These are phyloP conservation scores for Dryas alaskensis DNA, from an alignment of 306 rosid genomes.

Conservation along the genomic window DNA sequence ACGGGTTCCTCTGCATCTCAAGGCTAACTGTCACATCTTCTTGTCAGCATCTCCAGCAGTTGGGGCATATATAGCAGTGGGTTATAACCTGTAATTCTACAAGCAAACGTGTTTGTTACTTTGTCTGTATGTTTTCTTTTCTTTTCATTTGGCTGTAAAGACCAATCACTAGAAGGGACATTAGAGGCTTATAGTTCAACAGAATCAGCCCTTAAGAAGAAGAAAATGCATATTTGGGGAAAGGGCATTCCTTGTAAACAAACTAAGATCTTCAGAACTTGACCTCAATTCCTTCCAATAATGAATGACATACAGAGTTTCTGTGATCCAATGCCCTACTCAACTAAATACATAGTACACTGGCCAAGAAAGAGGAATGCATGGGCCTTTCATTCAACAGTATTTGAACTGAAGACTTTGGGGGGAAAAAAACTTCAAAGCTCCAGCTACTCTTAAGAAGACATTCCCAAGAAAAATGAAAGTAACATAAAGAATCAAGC, in stretches of 20 bases:
- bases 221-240: neutral
- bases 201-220: neutral
- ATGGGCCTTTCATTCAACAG: neutral
- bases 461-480: too few species aligned
- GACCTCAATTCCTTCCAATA: neutral
- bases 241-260: neutral
- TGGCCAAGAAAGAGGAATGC: neutral
- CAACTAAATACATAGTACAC: neutral
- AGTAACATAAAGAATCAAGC: too few species aligned
- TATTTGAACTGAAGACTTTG: neutral
- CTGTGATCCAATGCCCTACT: neutral
- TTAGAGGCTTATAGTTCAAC: neutral
- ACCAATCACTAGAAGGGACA: conserved; percentile 2
- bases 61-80: neutral
- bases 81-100: neutral
- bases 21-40: neutral
- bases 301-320: neutral
- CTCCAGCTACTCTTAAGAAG: neutral
- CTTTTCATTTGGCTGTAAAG: neutral
- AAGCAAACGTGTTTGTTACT: neutral
- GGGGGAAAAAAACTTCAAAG: neutral
- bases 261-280: neutral
- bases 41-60: conserved; percentile 13
- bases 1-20: neutral
- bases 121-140: neutral